phyloP scores from a whole-genome alignment of 2,329 filamentous ascomycete species.

The Monosporascus sp. region DNA sequence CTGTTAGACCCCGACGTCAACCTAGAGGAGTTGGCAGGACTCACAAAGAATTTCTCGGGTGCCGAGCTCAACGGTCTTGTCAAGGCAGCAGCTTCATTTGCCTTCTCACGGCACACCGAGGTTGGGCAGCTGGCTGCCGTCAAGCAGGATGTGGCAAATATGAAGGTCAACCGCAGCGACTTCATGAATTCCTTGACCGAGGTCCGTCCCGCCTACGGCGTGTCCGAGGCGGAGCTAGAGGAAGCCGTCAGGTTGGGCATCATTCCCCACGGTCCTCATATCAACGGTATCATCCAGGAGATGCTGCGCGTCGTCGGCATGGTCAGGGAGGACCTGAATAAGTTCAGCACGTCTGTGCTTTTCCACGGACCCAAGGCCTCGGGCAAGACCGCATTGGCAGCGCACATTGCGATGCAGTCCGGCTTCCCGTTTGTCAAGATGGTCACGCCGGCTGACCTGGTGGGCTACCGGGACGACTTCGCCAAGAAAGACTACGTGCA shows the following conservation, averaged over 20 bases:
- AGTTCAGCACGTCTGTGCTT: conserved; percentile 71
- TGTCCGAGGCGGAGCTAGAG: conserved; percentile 82
- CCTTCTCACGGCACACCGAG: conserved; percentile 86
- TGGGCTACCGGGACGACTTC: conserved; percentile 61
- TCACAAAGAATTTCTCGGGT: conserved; percentile 95
- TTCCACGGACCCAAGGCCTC: conserved; percentile 78
- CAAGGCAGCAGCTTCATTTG: conserved; percentile 87
- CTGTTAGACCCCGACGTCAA: conserved; percentile 74
- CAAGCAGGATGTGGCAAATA: conserved; percentile 74
- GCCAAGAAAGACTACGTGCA: conserved; percentile 80
- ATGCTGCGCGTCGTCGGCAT: conserved; percentile 75
- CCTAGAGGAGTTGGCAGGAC: conserved; percentile 68
- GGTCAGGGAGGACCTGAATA: conserved; percentile 62
- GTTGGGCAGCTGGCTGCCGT: conserved; percentile 80
- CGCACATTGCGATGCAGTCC: conserved; percentile 78
- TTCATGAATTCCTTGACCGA: conserved; percentile 82
- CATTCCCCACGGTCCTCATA: conserved; percentile 70
- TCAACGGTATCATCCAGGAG: conserved; percentile 71
- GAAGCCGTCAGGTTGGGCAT: conserved; percentile 73
- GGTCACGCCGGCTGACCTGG: conserved; percentile 75
- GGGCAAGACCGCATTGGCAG: conserved; percentile 88
- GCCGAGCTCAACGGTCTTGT: conserved; percentile 90
- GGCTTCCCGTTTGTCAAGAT: conserved; percentile 92
- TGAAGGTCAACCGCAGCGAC: conserved; percentile 80
- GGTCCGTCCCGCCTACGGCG: conserved; percentile 89